These are phyloP conservation scores for Mycena kentingensis DNA, from an alignment of 768 basidiomycete species.

Conservation along the genomic window DNA sequence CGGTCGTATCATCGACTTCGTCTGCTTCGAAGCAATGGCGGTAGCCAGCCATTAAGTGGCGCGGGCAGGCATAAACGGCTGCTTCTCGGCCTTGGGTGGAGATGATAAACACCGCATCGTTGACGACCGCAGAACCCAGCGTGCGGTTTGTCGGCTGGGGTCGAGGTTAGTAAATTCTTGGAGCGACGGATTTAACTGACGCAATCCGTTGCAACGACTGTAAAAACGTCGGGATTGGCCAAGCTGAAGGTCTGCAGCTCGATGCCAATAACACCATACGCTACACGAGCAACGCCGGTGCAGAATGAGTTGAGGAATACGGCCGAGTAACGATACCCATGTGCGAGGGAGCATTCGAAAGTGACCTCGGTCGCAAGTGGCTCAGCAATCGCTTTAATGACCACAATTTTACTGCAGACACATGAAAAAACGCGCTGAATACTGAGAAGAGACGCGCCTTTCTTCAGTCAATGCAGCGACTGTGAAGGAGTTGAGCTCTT, in stretches of 20 bases:
- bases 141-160: neutral
- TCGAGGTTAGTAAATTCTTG: neutral
- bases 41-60: slow-evolving; percentile 8
- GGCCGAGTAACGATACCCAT: neutral
- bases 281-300: neutral
- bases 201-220: neutral
- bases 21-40: neutral
- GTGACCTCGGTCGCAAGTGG: neutral
- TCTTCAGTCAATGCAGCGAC: slow-evolving; percentile 1
- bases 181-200: neutral
- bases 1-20: neutral
- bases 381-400: neutral
- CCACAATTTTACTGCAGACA: neutral
- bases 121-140: slow-evolving; percentile 10
- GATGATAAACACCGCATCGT: slow-evolving; percentile 12
- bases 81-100: neutral
- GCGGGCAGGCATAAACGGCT: slow-evolving; percentile 18
- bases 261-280: neutral
- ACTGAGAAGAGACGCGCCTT: neutral
- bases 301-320: neutral
- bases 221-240: neutral
- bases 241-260: slow-evolving; percentile 1
- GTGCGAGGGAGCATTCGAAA: neutral
- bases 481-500: slow-evolving; percentile 1
- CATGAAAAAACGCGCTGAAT: neutral